phyloP scores from a whole-genome alignment of 2,329 filamentous ascomycete species.

The Ilyonectria sp. region DNA sequence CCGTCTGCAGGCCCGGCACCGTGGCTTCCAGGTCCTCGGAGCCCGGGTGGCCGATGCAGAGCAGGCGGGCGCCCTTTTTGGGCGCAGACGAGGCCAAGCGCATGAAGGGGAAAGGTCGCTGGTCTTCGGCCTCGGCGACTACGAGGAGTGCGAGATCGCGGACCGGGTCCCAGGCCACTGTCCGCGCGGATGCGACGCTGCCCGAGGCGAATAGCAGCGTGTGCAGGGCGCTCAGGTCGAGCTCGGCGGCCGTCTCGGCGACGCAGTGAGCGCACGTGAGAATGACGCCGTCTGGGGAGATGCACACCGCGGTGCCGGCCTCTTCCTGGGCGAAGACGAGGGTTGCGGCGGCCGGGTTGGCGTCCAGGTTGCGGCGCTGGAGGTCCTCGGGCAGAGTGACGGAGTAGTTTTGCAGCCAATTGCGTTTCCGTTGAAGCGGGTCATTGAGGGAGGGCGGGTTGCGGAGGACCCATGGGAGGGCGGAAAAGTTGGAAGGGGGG shows the following conservation, averaged over 20 bases:
- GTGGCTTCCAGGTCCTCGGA: constrained; percentile 61
- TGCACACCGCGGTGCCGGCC: constrained; percentile 67
- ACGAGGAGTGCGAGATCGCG: constrained; percentile 64
- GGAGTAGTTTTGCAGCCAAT: constrained; percentile 33
- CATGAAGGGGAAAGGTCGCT: constrained; percentile 41
- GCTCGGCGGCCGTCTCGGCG: constrained; percentile 57
- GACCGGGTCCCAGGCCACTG: constrained; percentile 57
- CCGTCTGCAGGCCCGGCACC: constrained; percentile 52
- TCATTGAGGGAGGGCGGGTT: constrained; percentile 1
- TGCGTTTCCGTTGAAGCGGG: constrained; percentile 16
- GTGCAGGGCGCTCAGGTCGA: constrained; percentile 47
- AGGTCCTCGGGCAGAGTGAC: constrained; percentile 34
- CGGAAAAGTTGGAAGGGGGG: constrained; percentile 5
- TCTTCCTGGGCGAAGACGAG: constrained; percentile 65
- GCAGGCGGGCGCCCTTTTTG: constrained; percentile 38
- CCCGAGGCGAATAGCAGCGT: constrained; percentile 63
- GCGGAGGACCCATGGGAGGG: constrained; percentile 16
- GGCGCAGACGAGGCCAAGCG: constrained; percentile 36
- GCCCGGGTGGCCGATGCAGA: constrained; percentile 56
- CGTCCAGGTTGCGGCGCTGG: constrained; percentile 4
- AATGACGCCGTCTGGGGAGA: constrained; percentile 59
- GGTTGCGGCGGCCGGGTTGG: constrained; percentile 44
- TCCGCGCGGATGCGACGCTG: constrained; percentile 55
- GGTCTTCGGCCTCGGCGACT: constrained; percentile 51
- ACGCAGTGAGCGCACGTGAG: constrained; percentile 68